These are phyloP conservation scores for Ogataea thermomethanolica DNA, from an alignment of 805 yeast genomes.

Conservation along the genomic window DNA sequence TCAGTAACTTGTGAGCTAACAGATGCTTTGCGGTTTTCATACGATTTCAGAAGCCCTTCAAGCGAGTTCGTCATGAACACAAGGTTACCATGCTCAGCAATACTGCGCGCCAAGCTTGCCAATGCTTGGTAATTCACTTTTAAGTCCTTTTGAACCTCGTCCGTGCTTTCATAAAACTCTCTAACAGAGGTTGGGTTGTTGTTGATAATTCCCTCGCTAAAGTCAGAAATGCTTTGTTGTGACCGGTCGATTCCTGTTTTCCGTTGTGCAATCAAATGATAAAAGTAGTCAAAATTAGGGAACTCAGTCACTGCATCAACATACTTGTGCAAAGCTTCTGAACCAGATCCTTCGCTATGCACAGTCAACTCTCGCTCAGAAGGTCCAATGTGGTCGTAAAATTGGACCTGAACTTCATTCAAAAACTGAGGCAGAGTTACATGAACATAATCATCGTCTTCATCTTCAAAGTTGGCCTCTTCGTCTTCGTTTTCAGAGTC, in stretches of 20 bases:
- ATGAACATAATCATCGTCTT: conserved; percentile 28
- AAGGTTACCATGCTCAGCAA: conserved; percentile 30
- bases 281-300: conserved; percentile 30
- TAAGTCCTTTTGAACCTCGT: conserved; percentile 23
- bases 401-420: conserved; percentile 30
- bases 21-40: conserved; percentile 21
- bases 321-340: conserved; percentile 26
- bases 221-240: conserved; percentile 25
- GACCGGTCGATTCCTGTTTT: conserved; percentile 26
- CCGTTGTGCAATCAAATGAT: conserved; percentile 30
- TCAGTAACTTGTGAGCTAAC: conserved; percentile 22
- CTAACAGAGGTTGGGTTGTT: conserved; percentile 32
- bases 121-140: conserved; percentile 31
- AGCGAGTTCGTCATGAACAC: conserved; percentile 26
- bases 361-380: conserved; percentile 26
- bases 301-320: conserved; percentile 28
- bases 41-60: conserved; percentile 28
- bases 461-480: conserved; percentile 20
- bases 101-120: conserved; percentile 30
- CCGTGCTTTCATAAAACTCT: conserved; percentile 29
- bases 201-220: conserved; percentile 28
- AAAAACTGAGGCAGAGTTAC: conserved; percentile 28
- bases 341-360: conserved; percentile 10
- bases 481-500: conserved; percentile 21
- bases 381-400: conserved; percentile 31